Conservation (phyloP, 805 yeast genomes). For the Candida loeiensis region DNA sequence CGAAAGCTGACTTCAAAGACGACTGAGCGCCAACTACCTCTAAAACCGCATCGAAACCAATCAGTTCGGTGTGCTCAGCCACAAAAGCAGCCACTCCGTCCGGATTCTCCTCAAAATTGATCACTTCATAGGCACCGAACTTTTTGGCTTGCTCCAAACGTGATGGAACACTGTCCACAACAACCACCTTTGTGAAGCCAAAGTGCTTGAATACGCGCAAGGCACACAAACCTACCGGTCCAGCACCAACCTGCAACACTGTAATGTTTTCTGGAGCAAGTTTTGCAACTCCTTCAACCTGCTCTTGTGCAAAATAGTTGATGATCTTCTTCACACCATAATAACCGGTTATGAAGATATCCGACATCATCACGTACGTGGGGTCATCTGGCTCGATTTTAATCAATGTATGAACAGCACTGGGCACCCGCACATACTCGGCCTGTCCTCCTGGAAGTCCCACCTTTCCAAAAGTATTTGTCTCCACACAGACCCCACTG, state of each 20-base stretch:
- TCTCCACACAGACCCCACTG: conserved; percentile 51
- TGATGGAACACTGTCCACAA: conserved; percentile 47
- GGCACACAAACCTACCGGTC: conserved; percentile 59
- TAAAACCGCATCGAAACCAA: conserved; percentile 59
- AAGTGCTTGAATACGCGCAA: conserved; percentile 41
- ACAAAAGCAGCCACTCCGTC: conserved; percentile 20
- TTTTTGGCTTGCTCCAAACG: conserved; percentile 42
- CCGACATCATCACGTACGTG: conserved; percentile 56
- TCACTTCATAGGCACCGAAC: conserved; percentile 49
- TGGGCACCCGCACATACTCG: conserved; percentile 57
- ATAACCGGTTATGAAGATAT: conserved; percentile 63
- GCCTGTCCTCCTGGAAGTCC: conserved; percentile 62
- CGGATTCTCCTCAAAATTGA: conserved; percentile 40
- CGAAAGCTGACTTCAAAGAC: conserved; percentile 50
- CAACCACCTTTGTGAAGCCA: conserved; percentile 44
- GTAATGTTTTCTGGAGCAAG: conserved; percentile 25
- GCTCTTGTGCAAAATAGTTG: conserved; percentile 33
- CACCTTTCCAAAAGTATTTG: conserved; percentile 56
- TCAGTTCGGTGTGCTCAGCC: conserved; percentile 35
- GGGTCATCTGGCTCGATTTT: conserved; percentile 41
- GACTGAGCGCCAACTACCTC: conserved; percentile 57
- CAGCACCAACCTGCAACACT: conserved; percentile 54
- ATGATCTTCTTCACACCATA: conserved; percentile 52
- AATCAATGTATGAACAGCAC: conserved; percentile 49
- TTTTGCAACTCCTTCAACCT: conserved; percentile 18